Evolutionary conservation across 164 flowering plant species (phyloP), one percentile per base, ranked within the genome.

Genomic region (Cinnamomum chago): DNA sequence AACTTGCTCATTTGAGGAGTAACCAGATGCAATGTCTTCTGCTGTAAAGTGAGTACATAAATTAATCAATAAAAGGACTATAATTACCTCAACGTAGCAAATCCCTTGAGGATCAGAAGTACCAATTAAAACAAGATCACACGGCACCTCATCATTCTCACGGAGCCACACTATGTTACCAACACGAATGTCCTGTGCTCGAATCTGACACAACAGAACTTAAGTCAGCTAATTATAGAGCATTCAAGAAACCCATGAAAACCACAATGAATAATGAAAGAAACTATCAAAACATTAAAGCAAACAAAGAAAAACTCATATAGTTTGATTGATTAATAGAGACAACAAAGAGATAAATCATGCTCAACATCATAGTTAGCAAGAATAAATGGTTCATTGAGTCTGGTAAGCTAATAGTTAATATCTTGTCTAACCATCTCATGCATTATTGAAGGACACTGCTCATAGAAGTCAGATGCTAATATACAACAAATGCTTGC

Each of bases 131-230:
- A 95, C 97, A 79, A 95, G 97, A 85, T 95, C 99, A 85, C 98
- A 95, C 14, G 99, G 99, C 58, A 92, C 95, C 86, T 95, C 99
- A 84, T 95, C 99, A 85, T 95, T 95, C 79, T 95, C 99, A 65
- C 97, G 96, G 65, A 95, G 90, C 98, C 99, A 95, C 24, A 95
- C 95, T 55, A 93, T 85, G 78, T 89, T 90, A 27, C 99, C 99
- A 55, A 95, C 95, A 78, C 55, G 86, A 84, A 95, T 83, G 70
- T 95, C 95, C 76, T 95, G 99, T 24, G 99, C 92, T 86, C 88
- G 89, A 73, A 92, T 84, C 99, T 95, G 72, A 70, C 50, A 66
- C 71, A 85, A 74, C 64, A 22, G 35, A 73, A 64, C 20, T 12
- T 22, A 5, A 65, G 47, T 40, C 47, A 40, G 11, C 47, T 40